A percentile compares a stretch with the other conserved stretches of the same genome.
Conservation (phyloP, 1,284 basidiomycete species). For the Spongiforma sp. region DNA sequence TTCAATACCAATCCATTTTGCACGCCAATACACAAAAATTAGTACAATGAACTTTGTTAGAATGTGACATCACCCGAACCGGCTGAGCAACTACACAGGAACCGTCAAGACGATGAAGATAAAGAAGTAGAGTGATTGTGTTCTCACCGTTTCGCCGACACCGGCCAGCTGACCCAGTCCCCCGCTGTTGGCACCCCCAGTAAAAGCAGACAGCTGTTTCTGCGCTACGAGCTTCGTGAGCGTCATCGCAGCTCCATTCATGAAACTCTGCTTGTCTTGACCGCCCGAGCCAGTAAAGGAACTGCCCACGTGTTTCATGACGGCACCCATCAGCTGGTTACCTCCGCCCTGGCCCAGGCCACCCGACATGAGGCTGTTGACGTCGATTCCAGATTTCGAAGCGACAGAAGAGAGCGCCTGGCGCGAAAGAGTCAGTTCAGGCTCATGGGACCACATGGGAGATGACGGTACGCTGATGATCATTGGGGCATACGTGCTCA, state of each 20-base stretch:
- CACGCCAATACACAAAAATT: too few relatives aligned
- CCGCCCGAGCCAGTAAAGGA: conserved; percentile 56
- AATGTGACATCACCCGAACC: neutral
- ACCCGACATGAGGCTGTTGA: conserved; percentile 36
- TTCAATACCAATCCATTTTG: too few relatives aligned
- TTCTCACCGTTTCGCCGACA: neutral
- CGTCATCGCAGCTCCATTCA: conserved; percentile 84
- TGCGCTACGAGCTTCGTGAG: conserved; percentile 82
- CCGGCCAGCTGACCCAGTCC: conserved; percentile 44
- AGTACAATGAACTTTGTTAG: neutral
- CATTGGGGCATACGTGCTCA: conserved; percentile 30
- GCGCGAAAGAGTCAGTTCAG: conserved; percentile 12
- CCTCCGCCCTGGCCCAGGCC: conserved; percentile 50
- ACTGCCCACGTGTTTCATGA: conserved; percentile 77
- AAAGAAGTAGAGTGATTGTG: neutral
- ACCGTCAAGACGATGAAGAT: neutral
- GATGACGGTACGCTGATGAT: conserved; percentile 19
- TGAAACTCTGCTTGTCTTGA: conserved; percentile 80
- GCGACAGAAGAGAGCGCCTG: conserved; percentile 27
- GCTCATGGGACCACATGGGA: neutral
- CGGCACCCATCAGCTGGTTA: conserved; percentile 74
- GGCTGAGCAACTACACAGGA: neutral
- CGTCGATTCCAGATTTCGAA: conserved; percentile 24
- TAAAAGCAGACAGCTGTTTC: conserved; percentile 59
- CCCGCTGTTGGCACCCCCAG: conserved; percentile 69